phyloP scores from a whole-genome alignment of 352 stramenopile species.

The Phytophthora brassicae region DNA sequence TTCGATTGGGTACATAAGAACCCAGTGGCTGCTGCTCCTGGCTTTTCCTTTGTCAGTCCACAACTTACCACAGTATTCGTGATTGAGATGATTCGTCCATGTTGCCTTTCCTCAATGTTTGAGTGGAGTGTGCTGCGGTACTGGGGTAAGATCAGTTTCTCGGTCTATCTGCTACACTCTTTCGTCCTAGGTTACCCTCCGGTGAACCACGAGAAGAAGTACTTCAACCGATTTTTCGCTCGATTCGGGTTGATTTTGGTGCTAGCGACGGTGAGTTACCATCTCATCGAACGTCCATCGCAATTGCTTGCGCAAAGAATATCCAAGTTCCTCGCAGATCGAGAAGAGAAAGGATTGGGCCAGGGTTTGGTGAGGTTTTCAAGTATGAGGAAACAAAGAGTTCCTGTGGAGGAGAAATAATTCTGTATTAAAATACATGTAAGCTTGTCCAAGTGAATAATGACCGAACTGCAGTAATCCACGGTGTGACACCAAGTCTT shows the following conservation, averaged over 20 bases:
- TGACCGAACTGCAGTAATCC: not conserved
- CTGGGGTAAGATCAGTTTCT: slow-evolving; percentile 32
- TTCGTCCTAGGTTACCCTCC: slow-evolving; percentile 26
- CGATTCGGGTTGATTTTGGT: slow-evolving; percentile 31
- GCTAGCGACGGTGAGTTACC: slow-evolving; percentile 32
- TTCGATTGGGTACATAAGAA: slow-evolving; percentile 29
- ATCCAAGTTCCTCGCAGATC: slow-evolving; percentile 3
- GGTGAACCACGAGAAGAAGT: slow-evolving; percentile 27
- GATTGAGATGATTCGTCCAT: slow-evolving; percentile 28
- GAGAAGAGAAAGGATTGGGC: slow-evolving; percentile 2
- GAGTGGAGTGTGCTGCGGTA: slow-evolving; percentile 30
- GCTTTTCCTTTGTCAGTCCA: slow-evolving; percentile 20
- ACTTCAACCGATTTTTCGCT: slow-evolving; percentile 36
- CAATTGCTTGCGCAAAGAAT: slow-evolving; percentile 20
- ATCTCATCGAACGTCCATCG: slow-evolving; percentile 30
- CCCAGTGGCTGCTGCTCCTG: slow-evolving; percentile 6
- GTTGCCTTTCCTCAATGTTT: slow-evolving; percentile 27
- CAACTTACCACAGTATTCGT: slow-evolving; percentile 23
- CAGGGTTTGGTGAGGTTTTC: slow-evolving; percentile 16
- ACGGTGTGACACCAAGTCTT: too few species aligned
- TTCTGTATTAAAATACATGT: too few species aligned
- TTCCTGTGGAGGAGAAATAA: slow-evolving; percentile 14
- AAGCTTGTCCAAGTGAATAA: too few species aligned
- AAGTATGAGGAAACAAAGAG: slow-evolving; percentile 13
- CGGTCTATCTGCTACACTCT: slow-evolving; percentile 26